Base-by-base conservation (phyloP, 768 basidiomycete species). In the Multifurca ochricompacta region DNA sequence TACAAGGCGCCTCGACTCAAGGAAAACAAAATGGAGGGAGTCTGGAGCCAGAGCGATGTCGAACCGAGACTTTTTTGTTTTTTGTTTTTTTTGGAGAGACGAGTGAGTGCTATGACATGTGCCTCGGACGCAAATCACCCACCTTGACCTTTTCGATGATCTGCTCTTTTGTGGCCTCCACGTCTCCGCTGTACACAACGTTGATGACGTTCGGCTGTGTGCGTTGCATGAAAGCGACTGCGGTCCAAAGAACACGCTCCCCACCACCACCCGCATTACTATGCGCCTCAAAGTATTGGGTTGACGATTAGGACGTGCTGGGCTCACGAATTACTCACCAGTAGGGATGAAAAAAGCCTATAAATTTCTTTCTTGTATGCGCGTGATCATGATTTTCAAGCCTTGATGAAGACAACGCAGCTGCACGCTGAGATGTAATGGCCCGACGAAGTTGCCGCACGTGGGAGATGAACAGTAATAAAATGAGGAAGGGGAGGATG, bases 181-280 rank as follows among this genome's bases (percentile, higher is more conserved):
- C 69, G 66, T 99, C 95, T 4, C 95, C 95, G 28, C 84, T 91
- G 68, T 97, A 99, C 28, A 99, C 82, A 23, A 93, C 77, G 51
- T 75, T 84, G 32, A 95, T 65, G 8, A 85, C 67, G 53, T 86
- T 72, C 3, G 77, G 77, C 54, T 87, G 77, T 16, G 77, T 73
- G 19, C 78, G 75, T 63, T 96, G 93, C 48, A 89, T 71, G 56
- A 81, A 77, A 0, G 83, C 77, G 30, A 97, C 77, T 1, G 92
- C 94, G 0, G 88, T 85, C 93, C 94, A 97, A 0, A 99, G 71
- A 1, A 99, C 96, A 1, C 93, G 81, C 69, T 98, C 95, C 1
- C 96, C 95, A 25, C 95, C 96, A 10, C 95, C 95, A 0, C 95
- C 94, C 34, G 94, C 93, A 75, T 98, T 96, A 65, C 95, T 85